phyloP scores from a whole-genome alignment of 495 filamentous ascomycete species.

The Hypoxylon crocopeplum region DNA sequence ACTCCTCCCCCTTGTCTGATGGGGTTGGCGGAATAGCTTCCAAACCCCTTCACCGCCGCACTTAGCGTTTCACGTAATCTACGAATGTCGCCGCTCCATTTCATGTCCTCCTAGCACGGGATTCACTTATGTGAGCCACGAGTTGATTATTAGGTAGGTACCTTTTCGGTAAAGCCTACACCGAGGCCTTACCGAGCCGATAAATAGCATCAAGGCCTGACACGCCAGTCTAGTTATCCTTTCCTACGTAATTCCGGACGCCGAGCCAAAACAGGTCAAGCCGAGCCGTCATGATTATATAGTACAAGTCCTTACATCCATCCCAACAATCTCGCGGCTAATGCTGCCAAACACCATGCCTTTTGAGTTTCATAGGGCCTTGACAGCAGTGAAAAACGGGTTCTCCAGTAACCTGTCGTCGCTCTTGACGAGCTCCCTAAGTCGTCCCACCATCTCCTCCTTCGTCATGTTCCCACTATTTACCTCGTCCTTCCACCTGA shows the following conservation, averaged over 20 bases:
- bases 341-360: too few relatives aligned
- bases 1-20: too few relatives aligned
- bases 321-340: too few relatives aligned
- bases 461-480: slow-evolving; percentile 68
- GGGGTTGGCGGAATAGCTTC: too few relatives aligned
- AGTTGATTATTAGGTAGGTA: slow-evolving; percentile 10
- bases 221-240: slow-evolving; percentile 18
- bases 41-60: too few relatives aligned
- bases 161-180: not conserved
- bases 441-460: slow-evolving; percentile 77
- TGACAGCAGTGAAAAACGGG: slow-evolving; percentile 88
- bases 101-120: too few relatives aligned
- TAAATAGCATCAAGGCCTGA: slow-evolving; percentile 6
- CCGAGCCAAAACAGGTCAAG: slow-evolving; percentile 18
- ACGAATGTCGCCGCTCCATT: too few relatives aligned
- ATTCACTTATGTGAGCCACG: too few relatives aligned
- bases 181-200: too few relatives aligned
- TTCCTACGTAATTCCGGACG: slow-evolving; percentile 8
- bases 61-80: too few relatives aligned
- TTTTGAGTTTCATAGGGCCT: slow-evolving; percentile 64
- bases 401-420: slow-evolving; percentile 78
- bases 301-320: slow-evolving; percentile 11
- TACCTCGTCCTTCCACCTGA: slow-evolving; percentile 88
- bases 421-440: slow-evolving; percentile 77
- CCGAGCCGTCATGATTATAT: slow-evolving; percentile 23